Conservation (phyloP, 1,139 yeast genomes). For the Sugiyamaella pinicola region DNA sequence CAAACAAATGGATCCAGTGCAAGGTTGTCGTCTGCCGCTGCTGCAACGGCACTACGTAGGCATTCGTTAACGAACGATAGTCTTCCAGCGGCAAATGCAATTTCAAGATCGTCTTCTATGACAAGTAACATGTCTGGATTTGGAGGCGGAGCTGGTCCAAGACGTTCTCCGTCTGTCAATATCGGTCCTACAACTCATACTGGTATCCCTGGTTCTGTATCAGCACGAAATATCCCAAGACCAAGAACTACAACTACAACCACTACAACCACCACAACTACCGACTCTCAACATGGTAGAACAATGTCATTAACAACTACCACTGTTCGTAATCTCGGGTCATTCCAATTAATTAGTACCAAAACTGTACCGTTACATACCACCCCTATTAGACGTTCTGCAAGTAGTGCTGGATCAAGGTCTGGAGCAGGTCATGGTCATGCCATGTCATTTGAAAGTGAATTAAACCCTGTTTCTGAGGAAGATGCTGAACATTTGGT, state of each 20-base stretch:
- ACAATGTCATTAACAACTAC: conserved; percentile 46
- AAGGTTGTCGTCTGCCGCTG: conserved; percentile 37
- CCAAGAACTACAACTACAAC: conserved; percentile 12
- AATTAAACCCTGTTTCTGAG: conserved; percentile 42
- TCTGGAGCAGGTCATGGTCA: conserved; percentile 33
- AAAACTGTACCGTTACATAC: conserved; percentile 34
- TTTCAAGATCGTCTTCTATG: conserved; percentile 18
- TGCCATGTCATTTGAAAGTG: conserved; percentile 39
- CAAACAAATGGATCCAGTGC: conserved; percentile 11
- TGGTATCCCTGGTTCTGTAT: background rate
- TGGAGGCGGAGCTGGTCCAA: background rate
- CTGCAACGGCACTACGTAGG: conserved; percentile 44
- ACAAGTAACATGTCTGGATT: conserved; percentile 9
- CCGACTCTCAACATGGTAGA: conserved; percentile 37
- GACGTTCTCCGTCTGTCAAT: conserved; percentile 1
- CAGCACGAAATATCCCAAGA: conserved; percentile 3
- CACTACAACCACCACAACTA: conserved; percentile 24
- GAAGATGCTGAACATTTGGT: conserved; percentile 29
- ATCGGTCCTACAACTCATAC: conserved; percentile 2
- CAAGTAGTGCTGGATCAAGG: conserved; percentile 15
- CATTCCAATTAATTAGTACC: conserved; percentile 43
- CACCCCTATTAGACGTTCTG: conserved; percentile 20
- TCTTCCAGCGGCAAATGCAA: conserved; percentile 32
- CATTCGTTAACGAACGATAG: conserved; percentile 40
- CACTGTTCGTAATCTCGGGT: conserved; percentile 43